Evolutionary conservation across 2,329 filamentous ascomycete species (phyloP).

Genomic region (Aphanoascus verrucosus): DNA sequence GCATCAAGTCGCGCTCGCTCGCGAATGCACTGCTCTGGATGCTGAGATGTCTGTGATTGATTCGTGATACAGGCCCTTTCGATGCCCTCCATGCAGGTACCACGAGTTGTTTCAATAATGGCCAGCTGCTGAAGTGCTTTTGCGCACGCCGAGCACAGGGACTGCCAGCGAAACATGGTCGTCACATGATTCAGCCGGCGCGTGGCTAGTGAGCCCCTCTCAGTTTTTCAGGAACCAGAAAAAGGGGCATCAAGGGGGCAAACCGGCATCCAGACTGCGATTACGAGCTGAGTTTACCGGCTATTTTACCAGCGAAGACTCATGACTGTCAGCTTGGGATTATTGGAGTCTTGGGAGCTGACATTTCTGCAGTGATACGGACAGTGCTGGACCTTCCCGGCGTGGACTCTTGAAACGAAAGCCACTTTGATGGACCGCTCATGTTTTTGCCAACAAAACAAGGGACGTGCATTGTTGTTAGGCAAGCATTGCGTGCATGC

Average conservation of each 20-base stretch:
- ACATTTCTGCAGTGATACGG: not conserved
- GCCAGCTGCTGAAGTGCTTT: not conserved
- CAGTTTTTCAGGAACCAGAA: constrained; percentile 3
- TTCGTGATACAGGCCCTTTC: not conserved
- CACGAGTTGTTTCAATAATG: no score
- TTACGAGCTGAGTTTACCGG: not conserved
- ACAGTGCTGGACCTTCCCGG: not conserved
- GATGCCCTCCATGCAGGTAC: not conserved
- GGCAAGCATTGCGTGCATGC: no score
- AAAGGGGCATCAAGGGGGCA: not conserved
- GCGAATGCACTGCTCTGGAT: not conserved
- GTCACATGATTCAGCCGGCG: not conserved
- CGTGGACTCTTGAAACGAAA: no score
- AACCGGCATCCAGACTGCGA: not conserved
- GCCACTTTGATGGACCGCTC: no score
- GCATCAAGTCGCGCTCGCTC: not conserved
- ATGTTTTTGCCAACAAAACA: no score
- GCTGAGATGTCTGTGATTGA: not conserved
- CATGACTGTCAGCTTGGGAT: not conserved
- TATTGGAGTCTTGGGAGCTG: not conserved
- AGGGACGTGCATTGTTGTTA: no score
- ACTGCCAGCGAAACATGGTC: not conserved
- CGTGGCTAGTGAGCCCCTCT: constrained; percentile 1
- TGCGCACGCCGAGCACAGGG: not conserved
- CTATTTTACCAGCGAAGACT: not conserved